These are phyloP conservation scores for Pyricularia grisea DNA, from an alignment of 2,329 filamentous ascomycete genomes.

Conservation along the genomic window DNA sequence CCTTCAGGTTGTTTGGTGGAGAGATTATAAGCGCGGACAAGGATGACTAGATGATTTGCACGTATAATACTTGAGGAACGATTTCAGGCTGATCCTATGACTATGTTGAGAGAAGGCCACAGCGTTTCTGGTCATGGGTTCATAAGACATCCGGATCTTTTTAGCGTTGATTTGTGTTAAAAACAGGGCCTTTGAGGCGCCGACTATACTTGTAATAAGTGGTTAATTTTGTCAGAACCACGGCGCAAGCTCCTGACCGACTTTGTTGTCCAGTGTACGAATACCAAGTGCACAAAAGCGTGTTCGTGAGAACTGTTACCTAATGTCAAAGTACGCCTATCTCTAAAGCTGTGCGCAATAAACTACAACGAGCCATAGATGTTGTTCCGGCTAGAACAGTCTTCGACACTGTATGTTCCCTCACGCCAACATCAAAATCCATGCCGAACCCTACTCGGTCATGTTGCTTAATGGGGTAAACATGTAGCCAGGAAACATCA, in stretches of 20 bases:
- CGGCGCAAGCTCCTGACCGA: not conserved
- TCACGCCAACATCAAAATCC: too few relatives aligned
- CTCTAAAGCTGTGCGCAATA: not conserved
- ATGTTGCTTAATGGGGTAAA: not conserved
- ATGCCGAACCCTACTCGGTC: not conserved
- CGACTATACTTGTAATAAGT: not conserved
- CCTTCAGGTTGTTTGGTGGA: constrained; percentile 48
- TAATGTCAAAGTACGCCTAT: not conserved
- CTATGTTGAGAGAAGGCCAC: not conserved
- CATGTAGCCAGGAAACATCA: not conserved
- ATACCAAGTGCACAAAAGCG: not conserved
- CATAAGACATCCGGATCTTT: not conserved
- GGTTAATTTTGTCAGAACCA: not conserved
- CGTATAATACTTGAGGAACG: not conserved
- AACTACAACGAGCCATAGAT: not conserved
- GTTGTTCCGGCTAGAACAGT: too few relatives aligned
- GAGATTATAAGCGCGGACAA: constrained; percentile 49
- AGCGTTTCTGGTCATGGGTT: not conserved
- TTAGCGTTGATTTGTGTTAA: not conserved
- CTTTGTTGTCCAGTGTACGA: not conserved
- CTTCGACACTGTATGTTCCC: too few relatives aligned
- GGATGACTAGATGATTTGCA: constrained; percentile 35
- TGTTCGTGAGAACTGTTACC: not conserved
- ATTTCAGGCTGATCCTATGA: not conserved
- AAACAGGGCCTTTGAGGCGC: not conserved